Evolutionary conservation across 2,329 filamentous ascomycete species (phyloP).

Genomic region (Tolypocladium amazonense): DNA sequence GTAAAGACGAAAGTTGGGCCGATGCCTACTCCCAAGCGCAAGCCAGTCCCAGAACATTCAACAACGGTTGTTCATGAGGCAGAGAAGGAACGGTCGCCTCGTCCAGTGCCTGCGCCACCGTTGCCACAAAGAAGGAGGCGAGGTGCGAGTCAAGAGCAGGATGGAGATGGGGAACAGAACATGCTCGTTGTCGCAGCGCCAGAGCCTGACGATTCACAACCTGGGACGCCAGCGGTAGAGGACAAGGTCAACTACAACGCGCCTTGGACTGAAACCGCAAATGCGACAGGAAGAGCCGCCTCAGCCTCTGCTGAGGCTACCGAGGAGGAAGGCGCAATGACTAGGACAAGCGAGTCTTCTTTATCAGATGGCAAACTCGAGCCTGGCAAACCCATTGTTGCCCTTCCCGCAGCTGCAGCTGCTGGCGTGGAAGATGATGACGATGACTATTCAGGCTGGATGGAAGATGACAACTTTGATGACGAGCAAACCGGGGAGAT

Average conservation of each 20-base stretch:
- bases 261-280: conserved; percentile 6
- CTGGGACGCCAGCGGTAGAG: conserved; percentile 37
- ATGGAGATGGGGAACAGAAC: conserved; percentile 32
- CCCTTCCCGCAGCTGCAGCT: conserved; percentile 6
- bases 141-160: conserved; percentile 22
- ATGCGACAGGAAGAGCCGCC: neutral
- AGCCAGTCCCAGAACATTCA: conserved; percentile 27
- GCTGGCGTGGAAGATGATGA: conserved; percentile 14
- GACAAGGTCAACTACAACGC: conserved; percentile 11
- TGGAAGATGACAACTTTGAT: conserved; percentile 15
- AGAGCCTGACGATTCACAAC: conserved; percentile 49
- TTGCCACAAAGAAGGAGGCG: conserved; percentile 35
- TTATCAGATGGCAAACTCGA: neutral
- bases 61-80: conserved; percentile 12
- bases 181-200: conserved; percentile 57
- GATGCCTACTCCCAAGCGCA: conserved; percentile 52
- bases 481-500: conserved; percentile 2
- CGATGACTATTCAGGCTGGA: conserved; percentile 25
- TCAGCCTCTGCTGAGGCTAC: conserved; percentile 6
- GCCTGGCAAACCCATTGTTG: conserved; percentile 5
- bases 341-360: neutral
- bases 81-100: conserved; percentile 17
- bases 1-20: conserved; percentile 47
- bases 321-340: neutral
- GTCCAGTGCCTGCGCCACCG: conserved; percentile 24